A percentile compares a stretch with the other conserved stretches of the same genome.
These are phyloP conservation scores for Phellopilus nigrolimitatus DNA, from an alignment of 1,284 basidiomycete species.

Conservation along the genomic window DNA sequence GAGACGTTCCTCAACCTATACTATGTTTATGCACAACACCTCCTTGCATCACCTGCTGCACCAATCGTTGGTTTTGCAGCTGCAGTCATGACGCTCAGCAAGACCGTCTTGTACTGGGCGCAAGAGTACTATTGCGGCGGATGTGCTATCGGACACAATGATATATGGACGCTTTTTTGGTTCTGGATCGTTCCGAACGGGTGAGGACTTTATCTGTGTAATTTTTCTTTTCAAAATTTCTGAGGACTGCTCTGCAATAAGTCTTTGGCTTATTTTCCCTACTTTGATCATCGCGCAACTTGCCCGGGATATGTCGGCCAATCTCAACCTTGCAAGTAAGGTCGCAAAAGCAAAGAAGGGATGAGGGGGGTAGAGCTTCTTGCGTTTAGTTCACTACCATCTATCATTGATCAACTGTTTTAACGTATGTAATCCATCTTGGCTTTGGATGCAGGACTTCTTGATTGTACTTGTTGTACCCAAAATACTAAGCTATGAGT, in stretches of 20 bases:
- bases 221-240: background rate
- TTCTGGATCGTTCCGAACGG: slow-evolving; percentile 78
- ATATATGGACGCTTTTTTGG: slow-evolving; percentile 43
- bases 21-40: slow-evolving; percentile 74
- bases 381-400: background rate
- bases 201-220: slow-evolving; percentile 37
- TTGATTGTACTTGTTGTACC: background rate
- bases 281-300: slow-evolving; percentile 50
- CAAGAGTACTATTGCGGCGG: slow-evolving; percentile 72
- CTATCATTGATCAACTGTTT: too few species aligned
- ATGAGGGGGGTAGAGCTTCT: background rate
- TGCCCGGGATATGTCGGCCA: slow-evolving; percentile 48
- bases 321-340: slow-evolving; percentile 9
- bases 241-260: slow-evolving; percentile 26
- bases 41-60: slow-evolving; percentile 53
- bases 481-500: too few species aligned
- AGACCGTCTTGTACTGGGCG: slow-evolving; percentile 79
- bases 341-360: slow-evolving; percentile 9
- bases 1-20: slow-evolving; percentile 73
- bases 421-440: background rate
- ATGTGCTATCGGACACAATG: slow-evolving; percentile 77
- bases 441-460: too few species aligned
- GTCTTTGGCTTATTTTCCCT: slow-evolving; percentile 72
- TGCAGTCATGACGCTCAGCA: slow-evolving; percentile 74
- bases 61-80: slow-evolving; percentile 73